Percentiles rank a stretch among this genome's conserved stretches.
These are phyloP conservation scores for Globisporangium irregulare DNA, from an alignment of 352 stramenopile species.

Conservation along the genomic window DNA sequence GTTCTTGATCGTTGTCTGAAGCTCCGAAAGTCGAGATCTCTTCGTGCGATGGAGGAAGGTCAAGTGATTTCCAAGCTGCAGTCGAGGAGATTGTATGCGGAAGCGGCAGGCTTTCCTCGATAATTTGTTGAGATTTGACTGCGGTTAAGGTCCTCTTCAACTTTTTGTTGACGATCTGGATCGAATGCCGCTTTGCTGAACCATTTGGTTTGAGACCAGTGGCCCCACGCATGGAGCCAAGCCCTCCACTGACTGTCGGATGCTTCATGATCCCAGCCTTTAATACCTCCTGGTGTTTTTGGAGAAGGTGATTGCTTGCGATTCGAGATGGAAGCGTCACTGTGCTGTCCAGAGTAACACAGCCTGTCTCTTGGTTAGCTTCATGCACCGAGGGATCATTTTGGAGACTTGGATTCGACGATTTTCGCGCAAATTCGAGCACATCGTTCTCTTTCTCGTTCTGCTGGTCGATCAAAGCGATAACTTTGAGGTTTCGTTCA, in stretches of 20 bases:
- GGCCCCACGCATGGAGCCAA: background rate
- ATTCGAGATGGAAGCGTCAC: constrained; percentile 4
- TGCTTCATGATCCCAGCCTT: background rate
- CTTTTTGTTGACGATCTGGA: constrained; percentile 3
- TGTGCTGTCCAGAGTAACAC: background rate
- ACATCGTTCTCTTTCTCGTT: constrained; percentile 1
- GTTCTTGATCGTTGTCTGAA: background rate
- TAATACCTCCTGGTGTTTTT: background rate
- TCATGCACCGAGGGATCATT: background rate
- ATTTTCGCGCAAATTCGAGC: background rate
- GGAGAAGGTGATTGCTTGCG: background rate
- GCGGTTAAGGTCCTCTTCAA: background rate
- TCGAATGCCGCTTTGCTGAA: constrained; percentile 4
- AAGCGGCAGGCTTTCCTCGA: background rate
- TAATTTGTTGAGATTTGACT: background rate
- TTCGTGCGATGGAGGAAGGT: background rate
- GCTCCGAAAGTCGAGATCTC: background rate
- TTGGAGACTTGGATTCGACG: background rate
- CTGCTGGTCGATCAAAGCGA: constrained; percentile 3
- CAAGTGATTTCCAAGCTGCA: background rate
- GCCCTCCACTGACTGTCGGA: background rate
- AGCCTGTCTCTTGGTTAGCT: background rate
- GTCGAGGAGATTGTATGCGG: background rate
- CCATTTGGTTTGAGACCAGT: background rate
- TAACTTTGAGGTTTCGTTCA: constrained; percentile 12